Conservation (phyloP, 805 yeast genomes). For the Candida chilensis region DNA sequence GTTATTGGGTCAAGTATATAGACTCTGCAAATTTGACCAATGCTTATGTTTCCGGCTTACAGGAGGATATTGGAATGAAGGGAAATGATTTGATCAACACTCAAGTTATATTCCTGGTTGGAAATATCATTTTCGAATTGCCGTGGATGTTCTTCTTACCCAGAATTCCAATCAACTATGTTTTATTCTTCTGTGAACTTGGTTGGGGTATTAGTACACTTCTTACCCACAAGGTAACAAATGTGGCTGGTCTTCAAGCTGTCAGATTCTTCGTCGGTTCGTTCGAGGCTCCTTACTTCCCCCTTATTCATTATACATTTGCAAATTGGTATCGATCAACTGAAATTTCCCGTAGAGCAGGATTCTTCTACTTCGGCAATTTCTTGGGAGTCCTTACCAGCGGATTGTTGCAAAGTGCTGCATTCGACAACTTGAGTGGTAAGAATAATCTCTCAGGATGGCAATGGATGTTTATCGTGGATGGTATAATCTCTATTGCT, state of each 20-base stretch:
- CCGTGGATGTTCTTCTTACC: conserved; percentile 54
- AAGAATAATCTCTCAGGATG: conserved; percentile 17
- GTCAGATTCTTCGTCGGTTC: conserved; percentile 60
- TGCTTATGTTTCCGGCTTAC: conserved; percentile 61
- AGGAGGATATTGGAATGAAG: conserved; percentile 42
- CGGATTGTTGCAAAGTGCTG: conserved; percentile 39
- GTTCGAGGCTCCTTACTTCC: conserved; percentile 55
- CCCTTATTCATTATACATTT: conserved; percentile 24
- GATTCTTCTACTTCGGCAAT: conserved; percentile 53
- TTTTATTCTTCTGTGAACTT: conserved; percentile 47
- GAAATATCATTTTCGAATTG: conserved; percentile 49
- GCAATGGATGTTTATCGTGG: conserved; percentile 29
- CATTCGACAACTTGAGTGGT: conserved; percentile 14
- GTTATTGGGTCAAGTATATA: conserved; percentile 40
- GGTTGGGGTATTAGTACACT: conserved; percentile 64
- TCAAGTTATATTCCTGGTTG: conserved; percentile 50
- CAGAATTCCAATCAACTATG: conserved; percentile 43
- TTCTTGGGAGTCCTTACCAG: conserved; percentile 50
- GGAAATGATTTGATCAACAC: conserved; percentile 58
- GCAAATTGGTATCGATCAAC: conserved; percentile 51
- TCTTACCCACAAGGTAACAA: conserved; percentile 38
- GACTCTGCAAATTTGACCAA: conserved; percentile 53
- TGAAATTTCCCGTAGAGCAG: conserved; percentile 56
- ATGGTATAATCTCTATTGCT: conserved; percentile 20
- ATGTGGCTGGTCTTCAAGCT: conserved; percentile 44